Conservation (phyloP, 1,139 yeast species). For the Fermentozyma sake region DNA sequence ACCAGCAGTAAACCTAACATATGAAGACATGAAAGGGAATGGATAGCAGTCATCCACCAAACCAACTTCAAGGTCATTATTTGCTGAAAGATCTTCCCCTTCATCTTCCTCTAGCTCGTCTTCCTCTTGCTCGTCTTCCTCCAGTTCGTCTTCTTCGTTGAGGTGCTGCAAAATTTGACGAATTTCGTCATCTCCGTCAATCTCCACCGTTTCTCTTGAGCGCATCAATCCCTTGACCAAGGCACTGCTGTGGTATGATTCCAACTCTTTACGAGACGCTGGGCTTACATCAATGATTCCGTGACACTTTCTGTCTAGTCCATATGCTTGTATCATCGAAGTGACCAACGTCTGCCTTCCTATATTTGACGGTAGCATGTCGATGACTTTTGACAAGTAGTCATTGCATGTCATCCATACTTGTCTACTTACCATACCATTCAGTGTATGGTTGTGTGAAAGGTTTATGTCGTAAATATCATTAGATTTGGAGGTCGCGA, state of each 20-base stretch:
- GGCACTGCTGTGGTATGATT: slow-evolving; percentile 34
- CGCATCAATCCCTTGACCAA: slow-evolving; percentile 35
- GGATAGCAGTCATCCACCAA: slow-evolving; percentile 61
- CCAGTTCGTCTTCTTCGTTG: not conserved
- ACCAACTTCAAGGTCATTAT: too few species aligned
- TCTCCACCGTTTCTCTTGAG: slow-evolving; percentile 3
- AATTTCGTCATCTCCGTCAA: slow-evolving; percentile 1
- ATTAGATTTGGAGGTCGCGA: too few species aligned
- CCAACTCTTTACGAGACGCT: slow-evolving; percentile 22
- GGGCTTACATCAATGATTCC: slow-evolving; percentile 20
- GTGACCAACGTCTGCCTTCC: slow-evolving; percentile 47
- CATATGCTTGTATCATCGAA: slow-evolving; percentile 40
- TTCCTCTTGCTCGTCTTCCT: slow-evolving; percentile 4
- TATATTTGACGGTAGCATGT: slow-evolving; percentile 48
- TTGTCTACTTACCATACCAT: slow-evolving; percentile 6
- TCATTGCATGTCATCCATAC: slow-evolving; percentile 21
- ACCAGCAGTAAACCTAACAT: slow-evolving; percentile 51
- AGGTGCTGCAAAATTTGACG: not conserved
- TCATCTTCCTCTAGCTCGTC: slow-evolving; percentile 2
- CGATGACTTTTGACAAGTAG: slow-evolving; percentile 24
- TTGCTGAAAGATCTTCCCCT: slow-evolving; percentile 3
- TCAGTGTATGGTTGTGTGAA: not conserved
- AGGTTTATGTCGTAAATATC: not conserved
- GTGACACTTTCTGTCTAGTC: slow-evolving; percentile 22
- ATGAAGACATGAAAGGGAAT: slow-evolving; percentile 50